Evolutionary conservation across 306 rosid species (phyloP), one percentile per base, ranked within the genome.

Genomic region (Cicer chorassanicum): DNA sequence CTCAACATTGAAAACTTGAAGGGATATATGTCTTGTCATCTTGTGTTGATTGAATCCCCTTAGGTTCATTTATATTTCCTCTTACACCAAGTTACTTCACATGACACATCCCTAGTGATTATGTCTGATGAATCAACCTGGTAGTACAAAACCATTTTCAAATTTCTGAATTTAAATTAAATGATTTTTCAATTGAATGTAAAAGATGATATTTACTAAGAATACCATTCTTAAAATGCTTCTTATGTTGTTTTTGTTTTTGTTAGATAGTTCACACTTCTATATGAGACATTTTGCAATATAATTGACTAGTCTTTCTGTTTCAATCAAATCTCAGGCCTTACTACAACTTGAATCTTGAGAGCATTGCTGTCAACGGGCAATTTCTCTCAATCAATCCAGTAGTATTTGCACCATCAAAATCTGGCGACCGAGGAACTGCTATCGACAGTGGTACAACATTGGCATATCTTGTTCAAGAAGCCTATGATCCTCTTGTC

Each of bases 371-470:
- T 86, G 97, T 93, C 60, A 87, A 85, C 54, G 97, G 96, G 65
- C 87, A 89, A 86, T 42, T 65, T 15, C 87, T 93, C 82, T 72
- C 97, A n/a, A 87, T 93, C 63, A 89, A 93, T 80, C 72, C 87
- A 73, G 80, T 88, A 43, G 97, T 83, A 41, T 93, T 93, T 84
- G 82, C 88, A 43, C 86, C 94, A 24, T 24, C 34, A 2, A 3
- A 24, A 66, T 87, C 96, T 44, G 80, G 42, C 71, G 78, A 87
- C 78, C 84, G 88, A 66, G 98, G 98, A 78, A 93, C 98, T 51
- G 91, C 89, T 83, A 85, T 93, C 65, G 98, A 93, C 80, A 82
- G 93, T 8, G 97, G 98, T 72, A 93, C 98, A 64, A 91, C 98
- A 39, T 84, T 93, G 87, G 81, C 98, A 50, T 91, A 91, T 82